Percentiles rank a stretch among this genome's conserved stretches.
Conservation (phyloP, 768 basidiomycete species). For the Trametes sanguinea region DNA sequence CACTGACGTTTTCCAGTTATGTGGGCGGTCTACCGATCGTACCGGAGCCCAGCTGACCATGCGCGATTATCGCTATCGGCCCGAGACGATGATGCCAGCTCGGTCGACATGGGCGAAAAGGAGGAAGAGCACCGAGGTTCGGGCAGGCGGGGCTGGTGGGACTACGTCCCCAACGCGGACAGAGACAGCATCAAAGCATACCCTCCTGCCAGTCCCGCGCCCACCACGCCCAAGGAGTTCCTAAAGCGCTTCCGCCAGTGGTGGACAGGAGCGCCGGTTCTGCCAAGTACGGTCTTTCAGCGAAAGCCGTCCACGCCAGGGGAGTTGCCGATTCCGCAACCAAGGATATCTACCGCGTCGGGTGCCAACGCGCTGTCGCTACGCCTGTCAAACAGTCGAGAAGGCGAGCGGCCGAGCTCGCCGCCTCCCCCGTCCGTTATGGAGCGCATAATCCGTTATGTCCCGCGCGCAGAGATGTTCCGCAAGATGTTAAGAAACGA, state of each 20-base stretch:
- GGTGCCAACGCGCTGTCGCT: constrained; percentile 2
- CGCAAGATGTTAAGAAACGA: constrained; percentile 62
- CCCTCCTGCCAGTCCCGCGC: not conserved
- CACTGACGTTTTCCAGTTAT: constrained; percentile 42
- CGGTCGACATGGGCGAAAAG: constrained; percentile 12
- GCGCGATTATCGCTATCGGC: constrained; percentile 57
- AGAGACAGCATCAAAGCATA: not conserved
- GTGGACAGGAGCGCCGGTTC: constrained; percentile 14
- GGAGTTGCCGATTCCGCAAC: constrained; percentile 22
- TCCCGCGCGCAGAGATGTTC: constrained; percentile 56
- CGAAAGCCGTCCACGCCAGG: constrained; percentile 28
- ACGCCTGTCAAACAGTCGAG: constrained; percentile 10
- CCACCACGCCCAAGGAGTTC: not conserved
- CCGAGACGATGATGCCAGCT: constrained; percentile 41
- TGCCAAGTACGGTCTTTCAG: constrained; percentile 23
- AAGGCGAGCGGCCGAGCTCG: constrained; percentile 11
- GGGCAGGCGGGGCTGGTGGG: constrained; percentile 54
- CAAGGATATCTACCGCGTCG: constrained; percentile 20
- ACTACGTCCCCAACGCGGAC: constrained; percentile 44
- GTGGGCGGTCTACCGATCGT: constrained; percentile 57
- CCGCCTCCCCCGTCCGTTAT: constrained; percentile 25
- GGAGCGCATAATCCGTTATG: constrained; percentile 48
- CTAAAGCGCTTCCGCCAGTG: constrained; percentile 12
- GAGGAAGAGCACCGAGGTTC: not conserved
- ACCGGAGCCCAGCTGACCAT: constrained; percentile 49